Base-by-base conservation (phyloP, 176 grass and related monocot species). In the Lolium rigidum region DNA sequence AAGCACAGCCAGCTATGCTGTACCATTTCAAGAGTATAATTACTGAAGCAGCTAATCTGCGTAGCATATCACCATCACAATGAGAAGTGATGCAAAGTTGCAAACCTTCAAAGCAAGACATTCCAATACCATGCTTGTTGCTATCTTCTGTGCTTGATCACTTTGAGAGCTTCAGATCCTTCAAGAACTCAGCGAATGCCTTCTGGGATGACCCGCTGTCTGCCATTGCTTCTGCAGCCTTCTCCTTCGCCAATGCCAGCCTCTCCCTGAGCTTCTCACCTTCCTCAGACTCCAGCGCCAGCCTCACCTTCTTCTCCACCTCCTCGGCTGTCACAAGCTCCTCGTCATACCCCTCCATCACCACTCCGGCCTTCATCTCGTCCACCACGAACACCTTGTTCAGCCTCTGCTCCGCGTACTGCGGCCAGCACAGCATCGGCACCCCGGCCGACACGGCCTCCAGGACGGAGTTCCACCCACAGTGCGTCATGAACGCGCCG, bases 381-480 rank as follows among this genome's bases (percentile, higher is more conserved):
- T 90, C 83, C 6, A 79, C 79, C 26, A 91, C 47, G 57, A 93
- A 82, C 39, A 93, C 90, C 59, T 92, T 97, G 74, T 93, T 97
- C 74, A 93, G 46, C 78, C 84, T 84, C 88, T 94, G 95, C 84
- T 94, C 92, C 0, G 88, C 87, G 85, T 89, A 94, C 79, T 88
- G 72, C 14, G 90, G 92, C 92, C 95, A 94, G 84, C 86, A 94
- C 18, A 97, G 35, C 81, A 93, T 89, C 21, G 92, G 86, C 63
- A 94, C 88, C 74, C 81, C 90, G 22, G 51, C 70, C 0, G 57
- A 74, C 4, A 83, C 63, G 4, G 85, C 85, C 83, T 97, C 92
- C 55, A 92, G 62, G 46, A 79, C 31, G n/a, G 92, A 94, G 80
- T 88, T 94, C 92, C 92, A 94, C 21, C 92, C 92, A 35, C 92